phyloP scores from a whole-genome alignment of 164 flowering plant species.

The Buxus sempervirens region DNA sequence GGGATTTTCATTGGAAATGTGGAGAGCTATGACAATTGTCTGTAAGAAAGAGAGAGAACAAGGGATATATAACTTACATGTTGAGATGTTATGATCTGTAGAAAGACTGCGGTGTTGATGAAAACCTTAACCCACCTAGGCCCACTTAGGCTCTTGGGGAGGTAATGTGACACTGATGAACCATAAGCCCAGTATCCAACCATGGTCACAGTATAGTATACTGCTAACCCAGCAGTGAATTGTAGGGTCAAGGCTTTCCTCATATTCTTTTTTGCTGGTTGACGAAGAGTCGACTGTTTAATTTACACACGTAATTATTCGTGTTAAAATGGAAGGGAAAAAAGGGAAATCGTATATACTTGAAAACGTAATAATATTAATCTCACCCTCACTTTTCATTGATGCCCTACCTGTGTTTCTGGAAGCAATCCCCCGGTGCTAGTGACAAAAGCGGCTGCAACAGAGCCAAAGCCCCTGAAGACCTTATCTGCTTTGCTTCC shows the following conservation, averaged over 20 bases:
- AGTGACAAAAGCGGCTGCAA: conserved; percentile 38
- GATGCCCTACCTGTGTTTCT: conserved; percentile 40
- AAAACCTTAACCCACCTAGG: conserved; percentile 47
- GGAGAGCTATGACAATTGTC: too few relatives aligned
- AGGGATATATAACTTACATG: conserved; percentile 48
- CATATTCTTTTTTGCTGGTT: conserved; percentile 56
- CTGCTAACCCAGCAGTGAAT: conserved; percentile 40
- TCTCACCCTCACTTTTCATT: too few relatives aligned
- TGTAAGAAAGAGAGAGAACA: too few relatives aligned
- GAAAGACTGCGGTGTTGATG: conserved; percentile 36
- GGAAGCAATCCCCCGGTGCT: conserved; percentile 41
- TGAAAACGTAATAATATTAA: too few relatives aligned
- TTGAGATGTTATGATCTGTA: conserved; percentile 48
- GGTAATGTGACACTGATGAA: conserved; percentile 43
- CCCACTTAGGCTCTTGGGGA: conserved; percentile 46
- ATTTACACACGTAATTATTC: too few relatives aligned
- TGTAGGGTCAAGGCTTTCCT: conserved; percentile 46
- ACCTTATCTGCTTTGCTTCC: conserved; percentile 39
- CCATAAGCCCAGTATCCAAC: conserved; percentile 68
- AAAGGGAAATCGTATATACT: background rate
- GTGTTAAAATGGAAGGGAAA: too few relatives aligned
- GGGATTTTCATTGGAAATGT: too few relatives aligned
- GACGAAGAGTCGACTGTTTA: conserved; percentile 48
- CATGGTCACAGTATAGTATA: conserved; percentile 49
- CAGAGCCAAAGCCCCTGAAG: conserved; percentile 45